A percentile compares a stretch with the other conserved stretches of the same genome.
phyloP scores from a whole-genome alignment of 1,284 basidiomycete genomes.

The Phellopilus nigrolimitatus region DNA sequence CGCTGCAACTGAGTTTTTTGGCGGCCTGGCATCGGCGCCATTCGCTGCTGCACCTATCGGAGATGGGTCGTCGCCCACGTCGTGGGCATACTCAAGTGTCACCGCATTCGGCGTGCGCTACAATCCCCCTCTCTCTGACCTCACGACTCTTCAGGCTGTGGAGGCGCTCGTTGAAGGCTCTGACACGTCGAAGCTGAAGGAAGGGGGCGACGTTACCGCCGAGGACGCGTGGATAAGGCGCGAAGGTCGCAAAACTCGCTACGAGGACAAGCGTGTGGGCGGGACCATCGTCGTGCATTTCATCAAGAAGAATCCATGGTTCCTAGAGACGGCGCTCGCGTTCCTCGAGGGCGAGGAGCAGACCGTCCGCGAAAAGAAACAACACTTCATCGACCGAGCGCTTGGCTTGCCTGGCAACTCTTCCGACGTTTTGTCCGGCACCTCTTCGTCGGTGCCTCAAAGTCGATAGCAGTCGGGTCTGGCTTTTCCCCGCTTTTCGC shows the following conservation, averaged over 20 bases:
- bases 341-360: conserved; percentile 73
- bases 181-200: conserved; percentile 64
- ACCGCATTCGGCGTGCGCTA: conserved; percentile 84
- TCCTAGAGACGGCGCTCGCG: conserved; percentile 87
- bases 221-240: conserved; percentile 64
- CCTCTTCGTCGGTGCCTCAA: too few relatives aligned
- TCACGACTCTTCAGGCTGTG: conserved; percentile 71
- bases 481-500: not conserved
- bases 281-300: conserved; percentile 96
- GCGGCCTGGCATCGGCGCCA: conserved; percentile 19
- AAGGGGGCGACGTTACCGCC: conserved; percentile 42
- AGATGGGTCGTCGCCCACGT: conserved; percentile 20
- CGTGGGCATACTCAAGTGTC: conserved; percentile 82
- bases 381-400: not conserved
- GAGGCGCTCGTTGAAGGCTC: conserved; percentile 94
- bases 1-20: conserved; percentile 6
- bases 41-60: conserved; percentile 19
- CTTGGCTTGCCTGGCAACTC: not conserved
- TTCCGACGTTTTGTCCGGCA: not conserved
- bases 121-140: conserved; percentile 59
- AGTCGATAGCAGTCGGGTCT: too few relatives aligned
- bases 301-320: conserved; percentile 97
- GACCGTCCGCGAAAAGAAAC: conserved; percentile 34
- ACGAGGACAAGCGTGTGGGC: conserved; percentile 70
- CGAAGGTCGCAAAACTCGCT: conserved; percentile 64